phyloP scores from a whole-genome alignment of 164 flowering plant genomes.

The Tetracentron sinense region DNA sequence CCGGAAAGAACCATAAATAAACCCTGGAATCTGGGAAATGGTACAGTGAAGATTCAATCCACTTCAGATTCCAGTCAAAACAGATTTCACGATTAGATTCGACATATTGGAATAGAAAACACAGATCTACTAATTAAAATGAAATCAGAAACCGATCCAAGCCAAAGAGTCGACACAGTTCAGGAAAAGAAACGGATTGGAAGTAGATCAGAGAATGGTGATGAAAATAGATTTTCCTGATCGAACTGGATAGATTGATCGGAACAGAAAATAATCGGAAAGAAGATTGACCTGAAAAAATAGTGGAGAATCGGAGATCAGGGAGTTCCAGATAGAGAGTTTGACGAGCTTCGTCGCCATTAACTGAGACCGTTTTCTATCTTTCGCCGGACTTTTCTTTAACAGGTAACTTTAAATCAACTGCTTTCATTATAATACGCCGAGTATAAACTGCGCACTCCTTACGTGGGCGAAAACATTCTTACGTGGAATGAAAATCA shows the following conservation, averaged over 20 bases:
- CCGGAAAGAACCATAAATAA: too few species aligned
- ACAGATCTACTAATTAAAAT: not conserved
- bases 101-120: not conserved
- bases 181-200: not conserved
- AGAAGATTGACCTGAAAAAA: conserved; percentile 8
- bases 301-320: conserved; percentile 9
- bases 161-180: not conserved
- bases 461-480: too few species aligned
- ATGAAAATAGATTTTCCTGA: too few species aligned
- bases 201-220: not conserved
- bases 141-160: not conserved
- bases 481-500: too few species aligned
- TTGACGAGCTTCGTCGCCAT: conserved; percentile 16
- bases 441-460: not conserved
- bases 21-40: not conserved
- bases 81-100: not conserved
- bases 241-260: not conserved
- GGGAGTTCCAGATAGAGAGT: conserved; percentile 7
- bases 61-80: not conserved
- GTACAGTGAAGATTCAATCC: not conserved
- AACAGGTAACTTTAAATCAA: not conserved
- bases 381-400: not conserved
- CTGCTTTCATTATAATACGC: not conserved
- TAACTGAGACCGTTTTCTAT: conserved; percentile 5
- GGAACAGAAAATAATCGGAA: not conserved